phyloP scores from a whole-genome alignment of 1,139 yeast species.

The Geotrichum siamense region DNA sequence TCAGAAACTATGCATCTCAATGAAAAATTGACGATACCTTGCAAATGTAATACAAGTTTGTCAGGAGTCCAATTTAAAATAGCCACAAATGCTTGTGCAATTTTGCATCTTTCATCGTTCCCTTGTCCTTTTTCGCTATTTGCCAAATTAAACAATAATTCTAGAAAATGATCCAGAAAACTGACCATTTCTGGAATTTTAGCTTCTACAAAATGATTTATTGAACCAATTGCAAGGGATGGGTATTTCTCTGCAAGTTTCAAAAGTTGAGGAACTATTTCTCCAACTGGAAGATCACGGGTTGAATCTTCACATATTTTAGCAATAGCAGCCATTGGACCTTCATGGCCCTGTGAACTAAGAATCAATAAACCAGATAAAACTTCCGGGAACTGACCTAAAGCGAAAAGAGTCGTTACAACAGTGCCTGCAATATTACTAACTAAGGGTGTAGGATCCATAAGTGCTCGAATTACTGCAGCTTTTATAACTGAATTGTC shows the following conservation, averaged over 20 bases:
- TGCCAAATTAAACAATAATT: constrained; percentile 53
- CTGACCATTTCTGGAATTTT: constrained; percentile 59
- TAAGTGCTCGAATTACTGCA: constrained; percentile 60
- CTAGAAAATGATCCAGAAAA: constrained; percentile 61
- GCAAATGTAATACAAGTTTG: constrained; percentile 68
- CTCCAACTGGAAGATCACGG: constrained; percentile 54
- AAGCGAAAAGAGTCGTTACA: constrained; percentile 75
- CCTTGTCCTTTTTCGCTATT: constrained; percentile 42
- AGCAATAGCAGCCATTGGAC: constrained; percentile 74
- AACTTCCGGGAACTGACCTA: constrained; percentile 66
- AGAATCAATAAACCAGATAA: constrained; percentile 46
- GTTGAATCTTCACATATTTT: constrained; percentile 87
- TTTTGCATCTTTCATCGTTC: constrained; percentile 58
- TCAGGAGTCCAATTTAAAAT: constrained; percentile 76
- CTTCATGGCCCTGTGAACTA: constrained; percentile 42
- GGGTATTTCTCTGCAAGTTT: constrained; percentile 50
- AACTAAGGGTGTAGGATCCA: constrained; percentile 52
- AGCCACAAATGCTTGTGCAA: constrained; percentile 69
- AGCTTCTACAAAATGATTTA: constrained; percentile 68
- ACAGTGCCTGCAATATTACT: constrained; percentile 88
- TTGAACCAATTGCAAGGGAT: constrained; percentile 60
- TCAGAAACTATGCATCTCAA: constrained; percentile 65
- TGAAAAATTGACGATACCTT: constrained; percentile 79
- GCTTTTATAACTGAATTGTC: constrained; percentile 46
- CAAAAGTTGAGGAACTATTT: constrained; percentile 59